phyloP scores from a whole-genome alignment of 805 yeast species.

The Grigorovia yakushimaensis region DNA sequence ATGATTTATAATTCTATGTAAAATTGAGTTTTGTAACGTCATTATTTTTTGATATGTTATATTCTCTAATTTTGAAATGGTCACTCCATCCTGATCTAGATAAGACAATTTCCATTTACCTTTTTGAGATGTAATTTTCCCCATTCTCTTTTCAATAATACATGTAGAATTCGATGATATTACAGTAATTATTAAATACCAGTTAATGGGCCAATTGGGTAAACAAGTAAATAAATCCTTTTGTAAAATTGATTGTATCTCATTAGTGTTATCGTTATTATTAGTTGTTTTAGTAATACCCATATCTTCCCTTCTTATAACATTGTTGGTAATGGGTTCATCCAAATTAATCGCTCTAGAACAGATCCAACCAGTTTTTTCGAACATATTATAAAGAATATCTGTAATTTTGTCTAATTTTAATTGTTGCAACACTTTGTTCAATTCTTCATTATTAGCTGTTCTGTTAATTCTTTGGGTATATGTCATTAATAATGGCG shows the following conservation, averaged over 20 bases:
- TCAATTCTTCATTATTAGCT: slow-evolving; percentile 18
- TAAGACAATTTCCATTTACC: slow-evolving; percentile 28
- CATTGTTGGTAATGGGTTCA: slow-evolving; percentile 9
- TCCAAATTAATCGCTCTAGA: slow-evolving; percentile 19
- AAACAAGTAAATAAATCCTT: slow-evolving; percentile 25
- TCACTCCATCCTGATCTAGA: slow-evolving; percentile 17
- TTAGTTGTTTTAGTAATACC: not conserved
- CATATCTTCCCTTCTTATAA: not conserved
- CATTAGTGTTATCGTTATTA: not conserved
- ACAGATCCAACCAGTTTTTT: slow-evolving; percentile 29
- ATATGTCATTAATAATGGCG: slow-evolving; percentile 21
- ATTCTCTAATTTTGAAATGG: slow-evolving; percentile 23
- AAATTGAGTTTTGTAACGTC: slow-evolving; percentile 22
- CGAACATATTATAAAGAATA: slow-evolving; percentile 27
- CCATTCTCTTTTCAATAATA: slow-evolving; percentile 26
- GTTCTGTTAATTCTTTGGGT: slow-evolving; percentile 23
- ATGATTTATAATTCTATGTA: slow-evolving; percentile 28
- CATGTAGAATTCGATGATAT: slow-evolving; percentile 26
- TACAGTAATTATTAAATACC: slow-evolving; percentile 28
- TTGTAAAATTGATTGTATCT: slow-evolving; percentile 11
- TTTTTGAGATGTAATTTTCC: slow-evolving; percentile 24
- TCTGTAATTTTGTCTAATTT: slow-evolving; percentile 25
- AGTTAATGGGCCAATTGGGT: slow-evolving; percentile 29
- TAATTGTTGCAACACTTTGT: slow-evolving; percentile 20
- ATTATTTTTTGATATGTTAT: slow-evolving; percentile 28